Conservation (phyloP, 805 yeast species). For the Diddensiella transvaalensis region DNA sequence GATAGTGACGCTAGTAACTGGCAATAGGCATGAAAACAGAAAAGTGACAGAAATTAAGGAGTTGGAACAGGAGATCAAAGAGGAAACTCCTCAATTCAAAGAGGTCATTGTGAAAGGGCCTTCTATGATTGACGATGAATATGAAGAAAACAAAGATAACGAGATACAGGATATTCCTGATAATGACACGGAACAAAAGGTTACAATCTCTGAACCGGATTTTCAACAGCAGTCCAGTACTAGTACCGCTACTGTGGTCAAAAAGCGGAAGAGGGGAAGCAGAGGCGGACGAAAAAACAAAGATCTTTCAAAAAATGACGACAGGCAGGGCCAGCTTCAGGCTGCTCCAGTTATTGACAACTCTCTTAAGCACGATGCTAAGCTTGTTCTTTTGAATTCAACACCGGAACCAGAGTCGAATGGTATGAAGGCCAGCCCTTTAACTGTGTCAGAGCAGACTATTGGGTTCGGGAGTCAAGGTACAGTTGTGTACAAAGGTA, state of each 20-base stretch:
- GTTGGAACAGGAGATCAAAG: background rate
- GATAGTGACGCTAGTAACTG: conserved; percentile 3
- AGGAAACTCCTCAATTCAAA: background rate
- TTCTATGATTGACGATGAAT: conserved; percentile 4
- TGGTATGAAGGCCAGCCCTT: conserved; percentile 21
- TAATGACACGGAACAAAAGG: conserved; percentile 1
- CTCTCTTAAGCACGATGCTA: conserved; percentile 8
- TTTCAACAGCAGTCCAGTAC: conserved; percentile 30
- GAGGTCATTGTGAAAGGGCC: conserved; percentile 1
- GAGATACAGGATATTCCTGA: background rate
- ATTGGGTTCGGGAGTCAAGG: conserved; percentile 97
- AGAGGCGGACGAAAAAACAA: conserved; percentile 70
- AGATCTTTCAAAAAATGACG: background rate
- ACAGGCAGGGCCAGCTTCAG: conserved; percentile 1
- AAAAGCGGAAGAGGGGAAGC: conserved; percentile 76
- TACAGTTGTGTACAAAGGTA: conserved; percentile 87
- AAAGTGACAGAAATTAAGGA: background rate
- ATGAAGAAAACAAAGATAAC: background rate
- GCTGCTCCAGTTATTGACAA: conserved; percentile 7
- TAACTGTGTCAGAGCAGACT: conserved; percentile 60
- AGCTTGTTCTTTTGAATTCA: conserved; percentile 9
- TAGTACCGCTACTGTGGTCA: conserved; percentile 28
- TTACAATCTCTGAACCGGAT: conserved; percentile 16
- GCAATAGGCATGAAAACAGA: background rate
- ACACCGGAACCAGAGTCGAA: conserved; percentile 4